Conservation (phyloP, 345 rosid species). For the Eucalyptus caleyi region DNA sequence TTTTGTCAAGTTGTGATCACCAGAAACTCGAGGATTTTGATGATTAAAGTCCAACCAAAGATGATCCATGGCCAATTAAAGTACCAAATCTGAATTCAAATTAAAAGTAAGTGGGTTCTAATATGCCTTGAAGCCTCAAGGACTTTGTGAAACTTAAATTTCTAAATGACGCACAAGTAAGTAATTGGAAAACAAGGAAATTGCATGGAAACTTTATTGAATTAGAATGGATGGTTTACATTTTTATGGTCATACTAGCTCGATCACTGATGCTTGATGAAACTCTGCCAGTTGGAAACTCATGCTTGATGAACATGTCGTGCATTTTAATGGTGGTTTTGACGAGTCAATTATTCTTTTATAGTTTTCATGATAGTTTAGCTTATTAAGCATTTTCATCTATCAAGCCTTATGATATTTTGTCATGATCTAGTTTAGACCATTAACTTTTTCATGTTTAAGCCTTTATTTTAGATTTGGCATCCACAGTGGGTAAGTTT, state of each 20-base stretch:
- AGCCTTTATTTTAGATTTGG: neutral
- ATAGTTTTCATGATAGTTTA: neutral
- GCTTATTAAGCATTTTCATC: neutral
- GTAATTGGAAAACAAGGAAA: neutral
- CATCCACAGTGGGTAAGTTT: fast-evolving
- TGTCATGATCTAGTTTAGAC: neutral
- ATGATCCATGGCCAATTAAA: neutral
- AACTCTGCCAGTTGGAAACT: neutral
- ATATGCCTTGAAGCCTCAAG: neutral
- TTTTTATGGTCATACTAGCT: neutral
- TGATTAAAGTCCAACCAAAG: neutral
- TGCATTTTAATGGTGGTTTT: neutral
- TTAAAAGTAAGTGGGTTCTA: neutral
- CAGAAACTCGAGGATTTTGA: neutral
- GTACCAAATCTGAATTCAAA: neutral
- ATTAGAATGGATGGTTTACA: neutral
- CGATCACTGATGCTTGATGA: neutral
- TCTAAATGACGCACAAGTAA: neutral
- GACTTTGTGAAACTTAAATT: neutral
- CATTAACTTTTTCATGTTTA: neutral
- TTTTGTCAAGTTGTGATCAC: neutral
- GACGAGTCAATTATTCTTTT: neutral
- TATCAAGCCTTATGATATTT: neutral
- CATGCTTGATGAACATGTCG: neutral
- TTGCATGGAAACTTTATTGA: neutral